Base-by-base conservation (phyloP, 805 yeast species). In the Sugiyamaella americana region DNA sequence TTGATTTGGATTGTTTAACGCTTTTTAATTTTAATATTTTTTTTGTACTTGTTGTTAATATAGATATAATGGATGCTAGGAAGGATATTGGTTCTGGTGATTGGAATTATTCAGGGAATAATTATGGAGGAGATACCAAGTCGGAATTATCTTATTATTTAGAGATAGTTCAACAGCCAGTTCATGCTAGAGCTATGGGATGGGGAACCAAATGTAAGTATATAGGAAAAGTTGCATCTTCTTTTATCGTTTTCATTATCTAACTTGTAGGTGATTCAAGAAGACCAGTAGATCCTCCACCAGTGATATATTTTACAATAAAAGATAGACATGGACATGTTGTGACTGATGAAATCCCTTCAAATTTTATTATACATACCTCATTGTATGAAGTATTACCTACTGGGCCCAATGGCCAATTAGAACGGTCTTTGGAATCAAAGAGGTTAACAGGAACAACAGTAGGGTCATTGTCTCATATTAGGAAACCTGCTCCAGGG, bases 221-320 rank as follows among this genome's bases (percentile, higher is more conserved):
- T 29, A 16, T 16, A 13, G 21, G n/a, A n/a, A 19, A 19, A 29
- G 34, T 29, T 11, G n/a, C 34, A 11, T 11, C 34, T 11, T 11
- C 34, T 29, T 29, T 29, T 11, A 29, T 29, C n/a, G n/a, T 29
- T 11, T 11, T n/a, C n/a, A 29, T 11, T 29, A 20, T 8, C 44
- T 41, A 41, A 41, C 46, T 4, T 45, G 4, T 42, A 55, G 60
- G 61, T 17, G 65, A 62, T 39, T 61, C 65, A 3, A 38, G 66
- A 10, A 56, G 67, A 16, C 63, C 66, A n/a, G 63, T 62, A 16
- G 67, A 62, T 47, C 67, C 67, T 19, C 64, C 65, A 13, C 67
- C 67, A 2, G 62, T 62, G 11, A 55, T 62, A 36, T 41, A 54
- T 44, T 46, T 62, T 24, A 44, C 51, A 16, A 43, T 55, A 6